Percentiles rank a stretch among this genome's conserved stretches.
These are phyloP conservation scores for Setaria italica DNA, from an alignment of 202 grass and related monocot species.

Conservation along the genomic window DNA sequence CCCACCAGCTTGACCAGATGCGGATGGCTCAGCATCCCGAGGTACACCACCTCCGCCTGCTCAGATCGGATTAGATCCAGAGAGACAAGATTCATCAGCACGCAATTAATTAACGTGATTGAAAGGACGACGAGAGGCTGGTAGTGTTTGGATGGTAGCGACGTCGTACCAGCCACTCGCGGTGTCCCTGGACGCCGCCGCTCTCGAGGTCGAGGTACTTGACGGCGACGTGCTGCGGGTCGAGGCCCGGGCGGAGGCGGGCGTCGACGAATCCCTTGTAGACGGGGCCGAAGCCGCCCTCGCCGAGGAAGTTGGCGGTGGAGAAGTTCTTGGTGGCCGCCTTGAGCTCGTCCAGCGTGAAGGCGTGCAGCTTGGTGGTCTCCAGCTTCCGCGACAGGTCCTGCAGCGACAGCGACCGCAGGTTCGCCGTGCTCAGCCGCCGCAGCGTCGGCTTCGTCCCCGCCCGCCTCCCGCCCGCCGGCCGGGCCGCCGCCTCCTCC, in stretches of 20 bases:
- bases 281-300: constrained; percentile 83
- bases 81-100: not conserved
- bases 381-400: constrained; percentile 71
- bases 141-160: not conserved
- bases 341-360: constrained; percentile 82
- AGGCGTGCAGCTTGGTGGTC: constrained; percentile 69
- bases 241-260: constrained; percentile 53
- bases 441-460: not conserved
- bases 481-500: not conserved
- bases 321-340: constrained; percentile 72
- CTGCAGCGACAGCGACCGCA: constrained; percentile 66
- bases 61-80: not conserved
- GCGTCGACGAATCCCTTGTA: constrained; percentile 77
- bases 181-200: constrained; percentile 76
- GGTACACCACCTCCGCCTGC: constrained; percentile 81
- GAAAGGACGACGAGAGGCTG: not conserved
- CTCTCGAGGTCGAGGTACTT: constrained; percentile 85
- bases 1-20: constrained; percentile 83
- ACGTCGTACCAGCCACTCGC: constrained; percentile 82
- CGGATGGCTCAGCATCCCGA: constrained; percentile 82
- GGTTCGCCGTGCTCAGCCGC: constrained; percentile 50
- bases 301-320: constrained; percentile 70
- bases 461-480: not conserved
- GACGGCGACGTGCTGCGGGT: constrained; percentile 75
- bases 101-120: too few relatives aligned